Evolutionary conservation across 441 rosid species (phyloP).

Genomic region (Populus hybrid): DNA sequence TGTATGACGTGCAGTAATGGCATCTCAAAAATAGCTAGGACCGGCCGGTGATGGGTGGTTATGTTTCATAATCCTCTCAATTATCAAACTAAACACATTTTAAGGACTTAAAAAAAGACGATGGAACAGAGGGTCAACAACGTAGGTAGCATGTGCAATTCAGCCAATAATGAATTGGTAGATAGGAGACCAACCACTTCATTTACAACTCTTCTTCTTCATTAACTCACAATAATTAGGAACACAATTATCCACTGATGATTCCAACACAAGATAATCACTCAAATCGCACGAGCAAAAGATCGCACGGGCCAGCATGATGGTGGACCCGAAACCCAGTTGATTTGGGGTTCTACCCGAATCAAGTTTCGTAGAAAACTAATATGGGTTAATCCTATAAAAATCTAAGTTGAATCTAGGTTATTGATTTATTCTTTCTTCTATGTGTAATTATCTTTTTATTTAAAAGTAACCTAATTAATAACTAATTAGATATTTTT

Average conservation of each 20-base stretch:
- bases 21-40: no score
- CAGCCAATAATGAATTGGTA: neutral
- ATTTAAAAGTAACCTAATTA: no score
- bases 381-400: no score
- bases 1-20: no score
- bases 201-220: constrained; percentile 4
- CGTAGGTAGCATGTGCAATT: neutral
- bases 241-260: neutral
- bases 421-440: no score
- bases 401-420: no score
- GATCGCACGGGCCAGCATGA: no score
- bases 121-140: constrained; percentile 10
- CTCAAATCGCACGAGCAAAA: neutral
- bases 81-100: neutral
- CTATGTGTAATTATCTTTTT: no score
- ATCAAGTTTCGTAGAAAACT: no score
- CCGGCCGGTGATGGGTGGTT: neutral
- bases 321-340: no score
- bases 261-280: neutral
- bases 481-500: no score
- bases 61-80: neutral
- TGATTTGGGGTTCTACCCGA: neutral
- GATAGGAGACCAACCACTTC: constrained; percentile 17
- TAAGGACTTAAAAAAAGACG: neutral
- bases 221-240: neutral